These are phyloP conservation scores for Phlebopus sp. DNA, from an alignment of 1,284 basidiomycete species.

Conservation along the genomic window DNA sequence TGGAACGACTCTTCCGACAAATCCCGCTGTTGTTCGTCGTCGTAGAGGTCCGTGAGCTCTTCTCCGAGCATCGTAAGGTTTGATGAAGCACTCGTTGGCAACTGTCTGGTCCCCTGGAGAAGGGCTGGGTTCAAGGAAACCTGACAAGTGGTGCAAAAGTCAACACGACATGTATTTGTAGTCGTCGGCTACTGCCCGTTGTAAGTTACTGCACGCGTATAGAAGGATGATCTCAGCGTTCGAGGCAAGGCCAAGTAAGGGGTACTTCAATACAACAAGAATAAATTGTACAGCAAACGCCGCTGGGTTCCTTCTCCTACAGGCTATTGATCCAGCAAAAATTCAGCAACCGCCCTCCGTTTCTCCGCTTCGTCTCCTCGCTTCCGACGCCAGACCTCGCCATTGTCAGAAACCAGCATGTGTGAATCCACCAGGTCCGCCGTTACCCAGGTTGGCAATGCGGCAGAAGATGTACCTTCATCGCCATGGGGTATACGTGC, in stretches of 20 bases:
- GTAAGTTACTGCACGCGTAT: background rate
- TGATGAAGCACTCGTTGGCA: background rate
- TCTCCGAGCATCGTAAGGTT: conserved; percentile 26
- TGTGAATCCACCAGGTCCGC: conserved; percentile 9
- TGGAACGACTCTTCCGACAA: conserved; percentile 23
- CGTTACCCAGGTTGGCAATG: conserved; percentile 40
- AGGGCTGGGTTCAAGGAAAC: background rate
- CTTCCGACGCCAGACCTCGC: conserved; percentile 22
- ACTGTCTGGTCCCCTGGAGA: background rate
- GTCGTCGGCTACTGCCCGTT: conserved; percentile 27
- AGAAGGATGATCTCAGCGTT: background rate
- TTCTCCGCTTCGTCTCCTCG: conserved; percentile 28
- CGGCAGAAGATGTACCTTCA: conserved; percentile 12
- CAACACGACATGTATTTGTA: conserved; percentile 30
- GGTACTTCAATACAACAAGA: background rate
- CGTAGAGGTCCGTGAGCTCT: conserved; percentile 22
- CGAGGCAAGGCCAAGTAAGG: background rate
- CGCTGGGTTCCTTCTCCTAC: conserved; percentile 2
- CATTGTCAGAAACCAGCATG: background rate
- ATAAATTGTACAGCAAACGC: background rate
- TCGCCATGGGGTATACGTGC: background rate
- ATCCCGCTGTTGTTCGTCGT: conserved; percentile 19
- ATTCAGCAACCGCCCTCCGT: conserved; percentile 34
- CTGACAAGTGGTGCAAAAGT: conserved; percentile 10
- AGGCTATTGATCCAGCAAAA: conserved; percentile 29